Percentiles rank a stretch among this genome's conserved stretches.
Conservation (phyloP, 1,284 basidiomycete species). For the Pisolithus thermaeus region DNA sequence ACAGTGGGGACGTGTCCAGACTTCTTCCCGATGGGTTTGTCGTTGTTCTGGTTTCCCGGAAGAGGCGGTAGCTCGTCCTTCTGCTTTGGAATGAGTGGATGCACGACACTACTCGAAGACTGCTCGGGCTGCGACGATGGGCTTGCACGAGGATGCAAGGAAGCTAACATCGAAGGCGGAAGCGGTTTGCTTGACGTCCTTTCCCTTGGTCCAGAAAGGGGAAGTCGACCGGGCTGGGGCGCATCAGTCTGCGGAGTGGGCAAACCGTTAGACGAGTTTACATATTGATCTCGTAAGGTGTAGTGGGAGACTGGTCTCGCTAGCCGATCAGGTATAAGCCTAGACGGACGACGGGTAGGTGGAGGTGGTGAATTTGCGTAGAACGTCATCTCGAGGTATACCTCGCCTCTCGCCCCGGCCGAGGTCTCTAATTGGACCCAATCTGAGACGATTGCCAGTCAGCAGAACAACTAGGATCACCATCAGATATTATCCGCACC, state of each 20-base stretch:
- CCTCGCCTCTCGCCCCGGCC: constrained; percentile 54
- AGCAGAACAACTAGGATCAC: background rate
- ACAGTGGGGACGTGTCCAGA: constrained; percentile 32
- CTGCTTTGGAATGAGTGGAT: constrained; percentile 4
- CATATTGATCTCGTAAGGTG: constrained; percentile 6
- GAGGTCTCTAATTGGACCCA: constrained; percentile 59
- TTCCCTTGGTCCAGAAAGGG: constrained; percentile 7
- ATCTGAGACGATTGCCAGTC: constrained; percentile 36
- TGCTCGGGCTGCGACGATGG: constrained; percentile 3
- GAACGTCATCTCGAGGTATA: constrained; percentile 79
- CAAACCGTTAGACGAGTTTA: constrained; percentile 6
- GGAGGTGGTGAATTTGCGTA: constrained; percentile 56
- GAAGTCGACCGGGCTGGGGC: constrained; percentile 4
- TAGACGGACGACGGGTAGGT: constrained; percentile 40
- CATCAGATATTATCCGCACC: constrained; percentile 37
- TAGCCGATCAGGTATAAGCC: constrained; percentile 42
- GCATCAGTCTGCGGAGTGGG: constrained; percentile 4
- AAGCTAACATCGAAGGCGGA: constrained; percentile 12
- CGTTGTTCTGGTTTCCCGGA: constrained; percentile 24
- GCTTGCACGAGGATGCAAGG: constrained; percentile 18
- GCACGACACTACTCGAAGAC: background rate
- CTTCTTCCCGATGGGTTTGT: constrained; percentile 10
- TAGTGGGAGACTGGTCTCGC: constrained; percentile 23
- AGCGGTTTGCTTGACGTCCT: constrained; percentile 8
- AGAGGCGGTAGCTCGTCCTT: constrained; percentile 31